Evolutionary conservation across 1,284 basidiomycete species (phyloP).

Genomic region (Cutaneotrichosporon cyanovorans): DNA sequence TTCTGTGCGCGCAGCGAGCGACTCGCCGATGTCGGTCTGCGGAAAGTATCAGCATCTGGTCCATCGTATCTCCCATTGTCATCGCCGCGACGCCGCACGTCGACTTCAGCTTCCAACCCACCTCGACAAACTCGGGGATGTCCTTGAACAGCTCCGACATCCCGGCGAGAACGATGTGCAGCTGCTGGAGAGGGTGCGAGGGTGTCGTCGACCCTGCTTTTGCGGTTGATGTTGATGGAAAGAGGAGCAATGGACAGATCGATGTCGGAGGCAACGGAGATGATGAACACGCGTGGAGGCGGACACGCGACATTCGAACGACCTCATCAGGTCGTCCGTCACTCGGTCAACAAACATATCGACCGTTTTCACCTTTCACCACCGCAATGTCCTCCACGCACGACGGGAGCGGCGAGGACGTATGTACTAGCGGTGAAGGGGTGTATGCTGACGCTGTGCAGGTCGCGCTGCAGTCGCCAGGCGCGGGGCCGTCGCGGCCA

Average conservation of each 20-base stretch:
- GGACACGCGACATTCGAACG: neutral
- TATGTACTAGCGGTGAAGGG: neutral
- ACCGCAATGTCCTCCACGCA: neutral
- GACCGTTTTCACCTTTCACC: neutral
- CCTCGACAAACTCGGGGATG: slow-evolving; percentile 65
- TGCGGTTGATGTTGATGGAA: neutral
- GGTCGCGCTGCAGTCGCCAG: slow-evolving; percentile 12
- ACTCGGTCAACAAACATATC: too few species aligned
- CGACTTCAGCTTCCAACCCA: slow-evolving; percentile 27
- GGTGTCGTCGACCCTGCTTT: neutral
- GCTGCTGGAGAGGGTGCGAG: too few species aligned
- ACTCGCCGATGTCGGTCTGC: slow-evolving; percentile 85
- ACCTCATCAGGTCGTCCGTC: neutral
- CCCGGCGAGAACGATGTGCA: slow-evolving; percentile 5
- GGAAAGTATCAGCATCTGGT: slow-evolving; percentile 1
- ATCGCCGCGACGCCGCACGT: neutral
- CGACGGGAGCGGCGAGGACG: neutral
- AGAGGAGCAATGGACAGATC: neutral
- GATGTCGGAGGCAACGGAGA: too few species aligned
- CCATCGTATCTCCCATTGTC: neutral
- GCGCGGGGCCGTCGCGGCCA: slow-evolving; percentile 10
- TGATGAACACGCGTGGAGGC: neutral
- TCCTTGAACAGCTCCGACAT: slow-evolving; percentile 53
- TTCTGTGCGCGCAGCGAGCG: slow-evolving; percentile 82
- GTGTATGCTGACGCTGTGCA: slow-evolving; percentile 5